Evolutionary conservation across 352 stramenopile genomes (phyloP).

Genomic region (Pythium coloratum): DNA sequence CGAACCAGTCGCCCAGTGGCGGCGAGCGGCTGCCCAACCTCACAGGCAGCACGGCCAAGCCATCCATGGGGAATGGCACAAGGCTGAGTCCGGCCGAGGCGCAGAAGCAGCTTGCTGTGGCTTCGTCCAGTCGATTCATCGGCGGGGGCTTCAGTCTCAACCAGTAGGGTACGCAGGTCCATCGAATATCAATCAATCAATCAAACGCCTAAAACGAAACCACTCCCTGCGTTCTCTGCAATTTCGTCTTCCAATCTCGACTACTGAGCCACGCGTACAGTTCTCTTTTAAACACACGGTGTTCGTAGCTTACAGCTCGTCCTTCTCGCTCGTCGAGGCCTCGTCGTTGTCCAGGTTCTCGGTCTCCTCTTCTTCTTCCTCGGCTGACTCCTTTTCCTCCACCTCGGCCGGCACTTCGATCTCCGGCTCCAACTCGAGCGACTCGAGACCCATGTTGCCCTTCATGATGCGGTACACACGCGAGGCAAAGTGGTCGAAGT

Average conservation of each 20-base stretch:
- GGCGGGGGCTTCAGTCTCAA: conserved; percentile 94
- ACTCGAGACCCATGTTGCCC: conserved; percentile 89
- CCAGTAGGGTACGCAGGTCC: conserved; percentile 37
- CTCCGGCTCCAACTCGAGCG: conserved; percentile 91
- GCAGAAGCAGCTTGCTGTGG: conserved; percentile 85
- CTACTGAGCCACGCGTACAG: too few species aligned
- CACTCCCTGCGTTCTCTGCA: neutral
- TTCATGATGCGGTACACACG: conserved; percentile 95
- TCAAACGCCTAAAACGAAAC: neutral
- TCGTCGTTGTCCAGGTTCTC: conserved; percentile 32
- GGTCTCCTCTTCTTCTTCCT: conserved; percentile 50
- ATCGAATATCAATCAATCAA: too few species aligned
- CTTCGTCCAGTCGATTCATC: conserved; percentile 88
- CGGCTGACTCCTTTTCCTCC: conserved; percentile 37
- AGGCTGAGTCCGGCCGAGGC: conserved; percentile 59
- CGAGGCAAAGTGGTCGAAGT: conserved; percentile 91
- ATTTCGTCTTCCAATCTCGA: neutral
- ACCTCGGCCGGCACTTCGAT: conserved; percentile 91
- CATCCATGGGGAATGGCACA: neutral
- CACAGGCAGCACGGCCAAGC: conserved; percentile 21
- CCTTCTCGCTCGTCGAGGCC: conserved; percentile 46
- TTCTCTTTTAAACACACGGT: neutral
- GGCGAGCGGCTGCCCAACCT: conserved; percentile 41
- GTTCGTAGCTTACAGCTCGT: conserved; percentile 53
- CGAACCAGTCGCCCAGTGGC: conserved; percentile 32